Base-by-base conservation (phyloP, 1,284 basidiomycete species). In the Ceratobasidium papillatum region DNA sequence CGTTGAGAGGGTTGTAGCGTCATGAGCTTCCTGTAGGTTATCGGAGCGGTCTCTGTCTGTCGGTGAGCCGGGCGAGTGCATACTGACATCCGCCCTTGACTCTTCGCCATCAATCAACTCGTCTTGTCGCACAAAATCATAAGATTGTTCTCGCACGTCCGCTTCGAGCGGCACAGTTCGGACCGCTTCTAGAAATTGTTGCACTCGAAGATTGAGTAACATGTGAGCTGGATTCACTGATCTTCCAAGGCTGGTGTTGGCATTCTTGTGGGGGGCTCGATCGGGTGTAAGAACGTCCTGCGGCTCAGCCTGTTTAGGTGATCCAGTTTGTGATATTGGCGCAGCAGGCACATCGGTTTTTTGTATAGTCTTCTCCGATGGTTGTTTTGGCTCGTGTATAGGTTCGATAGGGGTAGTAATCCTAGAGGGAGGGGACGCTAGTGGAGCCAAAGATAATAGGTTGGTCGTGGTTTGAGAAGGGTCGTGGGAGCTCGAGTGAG, bases 111-210 rank as follows among this genome's bases (percentile, higher is more conserved):
- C 14, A 11, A 9, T n/a, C 19, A 17, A 14, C n/a, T 12, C 14
- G 22, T 36, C 51, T 30, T 8, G 34, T 32, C 1, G 9, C 41
- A 30, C 17, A 11, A 17, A 12, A 19, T 27, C 22, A 41, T 58
- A 30, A 19, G 17, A 30, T 5, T 58, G 36, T 36, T 59, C 66
- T 58, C 34, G n/a, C n/a, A 11, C 25, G 51, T 38, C 41, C 7
- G 38, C 27, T 22, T n/a, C 82, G 2, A 93, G 84, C 14, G 92
- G 90, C 3, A 88, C 81, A 0, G 91, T 90, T 41, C 94, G 89
- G 76, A 92, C 90, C 8, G 90, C 86, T 81, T 96, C 94, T 78
- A 93, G 89, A 82, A 95, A 96, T 0, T 88, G 87, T 58, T 92
- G 89, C 45, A 96, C 92, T 77, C 91, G 92, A 61, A 96, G 87